Evolutionary conservation across 1,139 yeast species (phyloP), one percentile per base, ranked within the genome.

Genomic region (Komagataea norvegica): DNA sequence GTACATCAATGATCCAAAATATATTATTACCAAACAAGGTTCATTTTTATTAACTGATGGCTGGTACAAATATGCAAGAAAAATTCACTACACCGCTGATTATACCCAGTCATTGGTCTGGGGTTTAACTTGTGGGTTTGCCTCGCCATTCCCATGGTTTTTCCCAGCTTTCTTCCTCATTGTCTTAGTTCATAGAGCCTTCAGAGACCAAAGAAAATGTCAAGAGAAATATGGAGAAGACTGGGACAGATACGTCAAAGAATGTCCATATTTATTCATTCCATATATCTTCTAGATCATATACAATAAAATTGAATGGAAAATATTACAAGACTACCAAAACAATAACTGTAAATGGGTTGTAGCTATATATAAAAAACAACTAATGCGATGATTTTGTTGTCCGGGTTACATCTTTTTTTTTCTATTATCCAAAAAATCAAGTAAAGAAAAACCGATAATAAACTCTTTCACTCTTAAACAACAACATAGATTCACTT

Each of bases 51-150:
- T 91, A 54, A 80, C 91, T 36, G 96, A 88, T 55, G 98, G 98
- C 27, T 91, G 97, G 96, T 84, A 79, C 63, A 78, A 71, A 45
- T 82, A 77, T 54, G 98, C 96, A 10, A 80, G 98, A 67, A 91
- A 91, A 66, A 78, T 81, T 51, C 95, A 89, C 63, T 91, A 91
- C 70, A 88, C 97, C 32, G 96, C 95, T 25, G 98, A 91, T 62
- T 88, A 81, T 71, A 67, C 75, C 36, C 96, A 87, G 67, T 76
- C 94, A 38, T 67, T 86, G 50, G 74, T 93, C 34, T 91, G 98
- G 98, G 96, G 93, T 8, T 69, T 91, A 46, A 74, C 81, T 47
- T 87, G 96, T 62, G 98, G 98, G 2, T 78, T 80, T 60, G 70
- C 68, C 29, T 84, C 95, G 5, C 86, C 91, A 36, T 77, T 91